A percentile compares a stretch with the other conserved stretches of the same genome.
Conservation (phyloP, 768 basidiomycete genomes). For the Tricholoma hemisulphureum region DNA sequence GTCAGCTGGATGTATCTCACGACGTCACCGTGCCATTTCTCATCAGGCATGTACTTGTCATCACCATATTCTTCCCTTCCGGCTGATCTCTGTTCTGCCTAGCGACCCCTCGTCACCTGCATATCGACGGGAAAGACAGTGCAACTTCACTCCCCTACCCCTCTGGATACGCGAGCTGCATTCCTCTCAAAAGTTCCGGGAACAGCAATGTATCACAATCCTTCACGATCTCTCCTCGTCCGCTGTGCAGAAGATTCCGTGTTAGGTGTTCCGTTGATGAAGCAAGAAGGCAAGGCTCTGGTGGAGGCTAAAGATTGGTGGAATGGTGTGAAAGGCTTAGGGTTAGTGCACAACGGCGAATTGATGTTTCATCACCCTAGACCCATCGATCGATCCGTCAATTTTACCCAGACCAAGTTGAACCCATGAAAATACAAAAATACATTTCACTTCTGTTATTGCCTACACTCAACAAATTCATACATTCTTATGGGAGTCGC, state of each 20-base stretch:
- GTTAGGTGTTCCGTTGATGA: constrained; percentile 54
- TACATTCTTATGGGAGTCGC: too few relatives aligned
- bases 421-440: too few relatives aligned
- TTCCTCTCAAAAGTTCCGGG: constrained; percentile 33
- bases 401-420: too few relatives aligned
- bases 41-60: constrained; percentile 53
- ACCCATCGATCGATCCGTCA: too few relatives aligned
- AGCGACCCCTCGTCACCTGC: constrained; percentile 36
- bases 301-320: constrained; percentile 70
- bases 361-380: constrained; percentile 7
- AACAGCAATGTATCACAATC: constrained; percentile 41
- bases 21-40: constrained; percentile 59
- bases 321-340: constrained; percentile 56
- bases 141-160: constrained; percentile 39
- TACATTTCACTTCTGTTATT: too few relatives aligned
- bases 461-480: too few relatives aligned
- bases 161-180: constrained; percentile 10
- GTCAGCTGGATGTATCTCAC: constrained; percentile 54
- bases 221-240: constrained; percentile 43
- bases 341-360: constrained; percentile 20
- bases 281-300: constrained; percentile 58
- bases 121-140: constrained; percentile 34
- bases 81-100: not conserved
- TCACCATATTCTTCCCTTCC: not conserved
- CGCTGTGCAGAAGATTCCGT: constrained; percentile 54